Base-by-base conservation (phyloP, 306 rosid genomes). In the Oemleria cerasiformis region DNA sequence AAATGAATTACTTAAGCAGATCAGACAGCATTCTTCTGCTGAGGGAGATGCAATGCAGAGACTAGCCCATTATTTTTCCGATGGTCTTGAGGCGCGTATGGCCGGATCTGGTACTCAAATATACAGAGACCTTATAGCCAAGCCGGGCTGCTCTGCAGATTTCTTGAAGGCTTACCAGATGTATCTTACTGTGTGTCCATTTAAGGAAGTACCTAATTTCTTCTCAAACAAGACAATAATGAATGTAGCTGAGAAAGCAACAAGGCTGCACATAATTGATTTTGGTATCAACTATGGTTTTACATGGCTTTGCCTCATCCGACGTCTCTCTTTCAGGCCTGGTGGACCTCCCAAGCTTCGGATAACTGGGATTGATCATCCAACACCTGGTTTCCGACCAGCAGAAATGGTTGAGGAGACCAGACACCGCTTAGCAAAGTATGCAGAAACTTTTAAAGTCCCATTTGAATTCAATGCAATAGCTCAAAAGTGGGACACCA, bases 311-410 rank as follows among this genome's bases (percentile, higher is more conserved):
- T 68, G 76, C 61, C 67, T 77, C 56, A 73, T 73, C 13, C 69
- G 73, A 55, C 70, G 70, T 6, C 81, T 81, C 60, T 73, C 85
- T 0, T 57, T 76, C 30, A 68, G 75, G 65, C 54, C 71, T 34
- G 70, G 44, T 14, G 85, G 85, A 57, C 82, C 85, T 64, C 85
- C 85, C 21, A 77, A 73, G 69, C 79, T 81, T 47, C 81, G 81
- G 41, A 73, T 77, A 21, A 81, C 85, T 1, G 82, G 85, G 59
- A 68, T 77, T 64, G 85, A 81, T 77, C 67, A 77, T 63, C 82
- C 79, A 44, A 75, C 48, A 49, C 85, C 85, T 8, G 79, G 85
- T 77, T 77, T 81, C 58, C 73, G 85, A 60, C 85, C 85, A 9
- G 81, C 76, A 47, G 72, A 62, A 69, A 72, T 78, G 78, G 78